phyloP scores from a whole-genome alignment of 129 eudicot genomes.

The Helianthus tuberosus region DNA sequence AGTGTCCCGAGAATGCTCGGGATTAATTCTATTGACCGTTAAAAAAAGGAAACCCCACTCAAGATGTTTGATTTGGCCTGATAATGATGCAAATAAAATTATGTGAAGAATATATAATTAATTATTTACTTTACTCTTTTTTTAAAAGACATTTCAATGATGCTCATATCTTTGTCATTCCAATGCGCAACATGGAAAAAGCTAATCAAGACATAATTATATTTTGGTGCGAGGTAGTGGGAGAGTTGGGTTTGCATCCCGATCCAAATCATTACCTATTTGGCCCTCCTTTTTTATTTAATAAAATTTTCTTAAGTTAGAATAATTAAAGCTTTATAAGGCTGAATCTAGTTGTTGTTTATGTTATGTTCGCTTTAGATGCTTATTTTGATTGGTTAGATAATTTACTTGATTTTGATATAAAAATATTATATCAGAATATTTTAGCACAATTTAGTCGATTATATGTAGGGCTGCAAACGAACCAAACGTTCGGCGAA shows the following conservation, averaged over 20 bases:
- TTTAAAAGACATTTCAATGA: background rate
- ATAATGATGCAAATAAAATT: background rate
- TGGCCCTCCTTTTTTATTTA: background rate
- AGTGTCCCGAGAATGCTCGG: no score
- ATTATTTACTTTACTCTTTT: background rate
- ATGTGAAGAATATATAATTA: background rate
- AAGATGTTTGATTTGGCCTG: background rate
- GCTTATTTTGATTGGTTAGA: background rate
- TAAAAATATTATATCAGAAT: background rate
- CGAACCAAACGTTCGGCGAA: no score
- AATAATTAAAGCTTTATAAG: background rate
- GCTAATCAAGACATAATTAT: slow-evolving; percentile 37
- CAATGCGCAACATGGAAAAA: slow-evolving; percentile 19
- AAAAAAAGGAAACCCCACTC: background rate
- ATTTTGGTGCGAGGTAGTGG: slow-evolving; percentile 32
- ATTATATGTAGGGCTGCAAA: no score
- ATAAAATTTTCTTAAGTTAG: background rate
- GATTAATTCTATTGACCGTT: no score
- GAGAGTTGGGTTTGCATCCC: slow-evolving; percentile 29
- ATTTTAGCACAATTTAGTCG: background rate
- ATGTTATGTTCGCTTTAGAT: background rate
- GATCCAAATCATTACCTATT: slow-evolving; percentile 20
- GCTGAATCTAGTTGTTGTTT: no score
- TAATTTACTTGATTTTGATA: background rate
- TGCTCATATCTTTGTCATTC: slow-evolving; percentile 18